Percentiles rank a stretch among this genome's conserved stretches.
phyloP scores from a whole-genome alignment of 352 stramenopile genomes.

The Thalassiosira hispida region DNA sequence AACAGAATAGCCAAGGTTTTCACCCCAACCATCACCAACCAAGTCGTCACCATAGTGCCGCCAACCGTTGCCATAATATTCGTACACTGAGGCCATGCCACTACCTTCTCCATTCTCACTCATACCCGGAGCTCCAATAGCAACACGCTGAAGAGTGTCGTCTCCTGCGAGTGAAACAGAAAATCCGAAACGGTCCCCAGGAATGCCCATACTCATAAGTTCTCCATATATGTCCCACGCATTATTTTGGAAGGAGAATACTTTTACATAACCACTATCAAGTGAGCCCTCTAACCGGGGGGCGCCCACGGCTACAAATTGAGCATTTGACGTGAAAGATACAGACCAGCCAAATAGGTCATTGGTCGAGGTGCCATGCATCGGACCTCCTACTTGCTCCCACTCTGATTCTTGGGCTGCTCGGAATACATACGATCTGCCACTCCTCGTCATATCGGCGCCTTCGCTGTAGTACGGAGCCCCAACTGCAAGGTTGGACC shows the following conservation, averaged over 20 bases:
- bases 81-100: conserved; percentile 52
- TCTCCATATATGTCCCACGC: conserved; percentile 44
- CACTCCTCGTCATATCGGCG: conserved; percentile 37
- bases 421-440: conserved; percentile 51
- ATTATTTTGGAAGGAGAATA: conserved; percentile 40
- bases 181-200: conserved; percentile 65
- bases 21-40: conserved; percentile 34
- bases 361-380: conserved; percentile 35
- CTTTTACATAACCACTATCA: conserved; percentile 50
- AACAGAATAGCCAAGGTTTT: conserved; percentile 58
- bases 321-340: conserved; percentile 39
- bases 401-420: conserved; percentile 44
- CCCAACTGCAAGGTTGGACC: conserved; percentile 48
- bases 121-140: conserved; percentile 56
- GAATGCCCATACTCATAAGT: conserved; percentile 36
- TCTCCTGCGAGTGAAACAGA: conserved; percentile 51
- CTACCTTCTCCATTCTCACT: conserved; percentile 47
- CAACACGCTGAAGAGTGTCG: conserved; percentile 40
- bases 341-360: conserved; percentile 61
- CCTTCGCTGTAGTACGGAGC: conserved; percentile 54
- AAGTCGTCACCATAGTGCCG: conserved; percentile 40
- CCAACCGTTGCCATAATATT: conserved; percentile 47
- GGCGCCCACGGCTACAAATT: conserved; percentile 45
- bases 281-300: conserved; percentile 33
- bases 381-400: conserved; percentile 37